Conservation (phyloP, 441 rosid species). For the Metrosideros polymorpha region DNA sequence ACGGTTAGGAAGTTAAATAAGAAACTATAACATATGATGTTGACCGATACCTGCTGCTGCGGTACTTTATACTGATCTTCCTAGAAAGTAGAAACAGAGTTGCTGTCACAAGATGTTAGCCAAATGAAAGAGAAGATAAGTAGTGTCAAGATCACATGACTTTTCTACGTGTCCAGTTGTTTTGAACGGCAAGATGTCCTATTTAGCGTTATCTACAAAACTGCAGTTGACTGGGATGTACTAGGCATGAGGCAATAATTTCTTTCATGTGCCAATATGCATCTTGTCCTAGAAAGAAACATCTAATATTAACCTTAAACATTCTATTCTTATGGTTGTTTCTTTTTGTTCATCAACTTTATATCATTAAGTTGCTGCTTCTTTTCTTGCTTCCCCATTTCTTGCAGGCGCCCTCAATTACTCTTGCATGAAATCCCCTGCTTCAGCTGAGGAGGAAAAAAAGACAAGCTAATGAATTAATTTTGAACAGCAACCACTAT, state of each 20-base stretch:
- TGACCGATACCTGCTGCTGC: fast-evolving
- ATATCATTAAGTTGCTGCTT: background rate
- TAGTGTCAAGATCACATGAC: background rate
- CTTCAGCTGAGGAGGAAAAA: constrained; percentile 31
- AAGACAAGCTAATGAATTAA: constrained; percentile 17
- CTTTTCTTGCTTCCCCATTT: background rate
- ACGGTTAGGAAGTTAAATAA: background rate
- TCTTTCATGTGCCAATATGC: background rate
- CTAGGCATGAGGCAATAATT: background rate
- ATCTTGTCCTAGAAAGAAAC: background rate
- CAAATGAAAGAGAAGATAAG: background rate
- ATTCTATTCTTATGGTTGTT: background rate
- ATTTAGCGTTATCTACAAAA: background rate
- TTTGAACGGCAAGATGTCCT: background rate
- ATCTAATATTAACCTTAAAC: background rate
- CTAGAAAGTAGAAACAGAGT: background rate
- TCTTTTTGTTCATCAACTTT: background rate
- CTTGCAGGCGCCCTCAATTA: constrained; percentile 37
- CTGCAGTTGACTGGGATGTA: background rate
- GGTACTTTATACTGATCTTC: background rate
- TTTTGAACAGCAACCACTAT: constrained; percentile 36
- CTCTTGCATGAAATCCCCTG: constrained; percentile 29
- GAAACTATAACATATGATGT: background rate
- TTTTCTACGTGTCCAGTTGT: background rate
- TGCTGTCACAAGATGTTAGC: fast-evolving